Percentiles rank a stretch among this genome's conserved stretches.
Evolutionary conservation across 1,284 basidiomycete species (phyloP).

Genomic region (Xerocomus nothofagi): DNA sequence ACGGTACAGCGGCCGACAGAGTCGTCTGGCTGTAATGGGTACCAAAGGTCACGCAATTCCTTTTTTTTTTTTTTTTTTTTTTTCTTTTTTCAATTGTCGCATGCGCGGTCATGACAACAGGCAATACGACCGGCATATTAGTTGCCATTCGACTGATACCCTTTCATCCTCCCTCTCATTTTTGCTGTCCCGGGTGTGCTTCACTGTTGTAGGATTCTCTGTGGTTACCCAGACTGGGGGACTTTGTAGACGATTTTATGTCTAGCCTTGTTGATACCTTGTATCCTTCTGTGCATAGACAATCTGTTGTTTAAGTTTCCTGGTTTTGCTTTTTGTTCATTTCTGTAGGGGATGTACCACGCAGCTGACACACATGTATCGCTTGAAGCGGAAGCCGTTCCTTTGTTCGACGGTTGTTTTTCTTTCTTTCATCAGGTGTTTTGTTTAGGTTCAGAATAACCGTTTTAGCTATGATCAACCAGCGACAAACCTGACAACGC

Average conservation of each 20-base stretch:
- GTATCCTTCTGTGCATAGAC: slow-evolving; percentile 15
- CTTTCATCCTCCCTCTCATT: background rate
- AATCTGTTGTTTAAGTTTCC: background rate
- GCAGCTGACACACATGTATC: slow-evolving; percentile 7
- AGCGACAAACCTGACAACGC: too few species aligned
- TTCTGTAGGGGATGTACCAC: slow-evolving; percentile 8
- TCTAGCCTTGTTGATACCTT: slow-evolving; percentile 7
- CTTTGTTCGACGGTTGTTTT: too few species aligned
- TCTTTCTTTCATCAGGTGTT: background rate
- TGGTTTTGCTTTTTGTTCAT: background rate
- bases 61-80: background rate
- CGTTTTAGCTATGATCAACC: background rate
- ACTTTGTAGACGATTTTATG: slow-evolving; percentile 19
- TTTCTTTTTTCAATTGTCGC: background rate
- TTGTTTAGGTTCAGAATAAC: background rate
- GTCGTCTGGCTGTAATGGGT: background rate
- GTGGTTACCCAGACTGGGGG: slow-evolving; percentile 9
- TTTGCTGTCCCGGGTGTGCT: background rate
- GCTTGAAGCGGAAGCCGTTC: too few species aligned
- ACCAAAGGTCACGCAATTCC: background rate
- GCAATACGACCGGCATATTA: background rate
- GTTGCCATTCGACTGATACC: background rate
- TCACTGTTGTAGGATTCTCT: slow-evolving; percentile 10
- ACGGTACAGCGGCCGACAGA: background rate
- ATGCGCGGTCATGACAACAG: background rate